Evolutionary conservation across 164 flowering plant genomes (phyloP).

Genomic region (Echeveria elegans): DNA sequence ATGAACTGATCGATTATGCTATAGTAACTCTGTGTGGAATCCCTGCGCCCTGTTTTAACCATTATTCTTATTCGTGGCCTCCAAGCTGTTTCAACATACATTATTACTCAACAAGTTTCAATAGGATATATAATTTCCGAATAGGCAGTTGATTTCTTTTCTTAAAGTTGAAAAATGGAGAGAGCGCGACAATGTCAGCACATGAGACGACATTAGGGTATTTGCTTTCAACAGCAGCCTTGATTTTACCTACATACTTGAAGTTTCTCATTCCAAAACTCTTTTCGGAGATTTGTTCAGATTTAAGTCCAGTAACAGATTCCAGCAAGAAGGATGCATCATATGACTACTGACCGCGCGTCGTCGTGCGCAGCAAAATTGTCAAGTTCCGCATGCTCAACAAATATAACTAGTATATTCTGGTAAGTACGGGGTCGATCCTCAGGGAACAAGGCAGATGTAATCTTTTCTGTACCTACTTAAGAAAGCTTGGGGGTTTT

Average conservation of each 20-base stretch:
- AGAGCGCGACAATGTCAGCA: slow-evolving; percentile 74
- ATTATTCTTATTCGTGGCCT: slow-evolving; percentile 52
- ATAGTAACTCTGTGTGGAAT: slow-evolving; percentile 42
- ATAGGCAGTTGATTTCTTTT: too few species aligned
- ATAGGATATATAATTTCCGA: too few species aligned
- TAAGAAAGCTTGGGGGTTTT: too few species aligned
- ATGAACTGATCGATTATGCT: slow-evolving; percentile 31
- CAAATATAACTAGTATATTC: too few species aligned
- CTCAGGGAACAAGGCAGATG: too few species aligned
- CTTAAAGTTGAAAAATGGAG: too few species aligned
- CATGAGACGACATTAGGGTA: slow-evolving; percentile 81
- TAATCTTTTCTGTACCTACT: too few species aligned
- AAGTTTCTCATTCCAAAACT: slow-evolving; percentile 86
- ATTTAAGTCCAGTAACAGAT: slow-evolving; percentile 19
- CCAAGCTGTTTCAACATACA: slow-evolving; percentile 35
- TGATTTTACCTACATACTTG: slow-evolving; percentile 59
- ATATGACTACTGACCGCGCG: slow-evolving; percentile 77
- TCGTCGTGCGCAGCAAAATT: too few species aligned
- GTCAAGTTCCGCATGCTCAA: too few species aligned
- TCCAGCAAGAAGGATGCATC: slow-evolving; percentile 74
- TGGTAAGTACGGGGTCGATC: too few species aligned
- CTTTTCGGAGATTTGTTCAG: slow-evolving; percentile 49
- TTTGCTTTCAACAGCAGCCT: slow-evolving; percentile 54
- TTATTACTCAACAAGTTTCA: too few species aligned
- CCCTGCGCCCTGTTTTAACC: slow-evolving; percentile 74